A percentile compares a stretch with the other conserved stretches of the same genome.
phyloP scores from a whole-genome alignment of 1,284 basidiomycete genomes.

The Fomitiporia mediterranea region DNA sequence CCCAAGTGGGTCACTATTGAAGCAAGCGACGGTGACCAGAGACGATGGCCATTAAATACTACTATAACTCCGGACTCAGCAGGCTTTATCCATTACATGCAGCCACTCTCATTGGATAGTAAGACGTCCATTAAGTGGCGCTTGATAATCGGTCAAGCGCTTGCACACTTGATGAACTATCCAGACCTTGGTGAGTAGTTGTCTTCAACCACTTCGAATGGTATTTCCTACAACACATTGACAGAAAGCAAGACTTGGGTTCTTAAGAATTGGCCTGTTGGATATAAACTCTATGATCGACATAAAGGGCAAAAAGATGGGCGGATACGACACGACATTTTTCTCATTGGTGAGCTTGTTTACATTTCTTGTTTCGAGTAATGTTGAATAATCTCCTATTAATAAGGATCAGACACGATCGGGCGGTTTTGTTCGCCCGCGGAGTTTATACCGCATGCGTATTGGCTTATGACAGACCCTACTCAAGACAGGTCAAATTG shows the following conservation, averaged over 20 bases:
- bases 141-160: conserved; percentile 44
- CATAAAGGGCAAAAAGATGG: conserved; percentile 68
- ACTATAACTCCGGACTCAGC: conserved; percentile 46
- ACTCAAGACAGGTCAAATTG: conserved; percentile 48
- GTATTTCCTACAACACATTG: background rate
- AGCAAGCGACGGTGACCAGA: conserved; percentile 52
- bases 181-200: conserved; percentile 39
- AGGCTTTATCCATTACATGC: conserved; percentile 68
- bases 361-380: no score
- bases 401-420: conserved; percentile 39
- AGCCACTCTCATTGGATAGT: conserved; percentile 46
- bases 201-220: background rate
- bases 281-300: conserved; percentile 72
- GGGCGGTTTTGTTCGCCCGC: conserved; percentile 68
- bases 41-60: conserved; percentile 53
- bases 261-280: conserved; percentile 56
- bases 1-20: conserved; percentile 54
- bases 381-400: no score
- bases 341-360: conserved; percentile 66
- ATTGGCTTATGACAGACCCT: conserved; percentile 65
- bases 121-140: conserved; percentile 57
- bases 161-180: conserved; percentile 40
- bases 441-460: conserved; percentile 77
- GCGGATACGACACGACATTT: conserved; percentile 65
- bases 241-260: conserved; percentile 56